phyloP scores from a whole-genome alignment of 129 eudicot species.

The Solidago caesia region DNA sequence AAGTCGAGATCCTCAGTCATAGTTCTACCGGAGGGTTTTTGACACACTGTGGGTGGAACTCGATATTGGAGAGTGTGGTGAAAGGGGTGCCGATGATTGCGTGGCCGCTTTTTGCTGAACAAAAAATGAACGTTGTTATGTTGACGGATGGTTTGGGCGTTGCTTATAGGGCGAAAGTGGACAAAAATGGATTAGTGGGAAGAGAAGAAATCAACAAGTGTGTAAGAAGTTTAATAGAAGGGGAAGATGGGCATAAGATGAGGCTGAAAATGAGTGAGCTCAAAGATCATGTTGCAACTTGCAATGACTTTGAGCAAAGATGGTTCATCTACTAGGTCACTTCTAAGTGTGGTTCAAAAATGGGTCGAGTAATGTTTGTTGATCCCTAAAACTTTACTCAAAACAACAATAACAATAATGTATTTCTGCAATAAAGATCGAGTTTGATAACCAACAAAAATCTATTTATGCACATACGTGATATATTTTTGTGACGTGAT shows the following conservation, averaged over 20 bases:
- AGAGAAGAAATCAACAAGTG: constrained; percentile 25
- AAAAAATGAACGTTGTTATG: constrained; percentile 33
- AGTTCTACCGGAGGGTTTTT: constrained; percentile 41
- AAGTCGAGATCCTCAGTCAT: constrained; percentile 36
- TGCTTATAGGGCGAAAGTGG: constrained; percentile 25
- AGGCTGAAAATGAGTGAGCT: constrained; percentile 23
- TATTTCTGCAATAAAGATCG: no score
- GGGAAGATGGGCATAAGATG: constrained; percentile 35
- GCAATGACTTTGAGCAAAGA: constrained; percentile 23
- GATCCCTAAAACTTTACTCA: no score
- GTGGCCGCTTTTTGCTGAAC: constrained; percentile 48
- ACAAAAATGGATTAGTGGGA: constrained; percentile 41
- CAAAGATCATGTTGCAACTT: background rate
- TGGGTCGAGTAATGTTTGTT: constrained; percentile 1
- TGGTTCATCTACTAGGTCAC: constrained; percentile 31
- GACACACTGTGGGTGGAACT: constrained; percentile 51
- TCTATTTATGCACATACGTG: no score
- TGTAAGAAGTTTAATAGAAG: constrained; percentile 30
- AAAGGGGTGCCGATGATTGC: constrained; percentile 45
- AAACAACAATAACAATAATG: no score
- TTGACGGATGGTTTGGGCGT: constrained; percentile 28
- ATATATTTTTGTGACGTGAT: no score
- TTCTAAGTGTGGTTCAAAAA: background rate
- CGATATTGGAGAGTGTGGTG: constrained; percentile 34
- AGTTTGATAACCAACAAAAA: no score